These are phyloP conservation scores for Coprinopsis strossmayeri DNA, from an alignment of 768 basidiomycete genomes.

Conservation along the genomic window DNA sequence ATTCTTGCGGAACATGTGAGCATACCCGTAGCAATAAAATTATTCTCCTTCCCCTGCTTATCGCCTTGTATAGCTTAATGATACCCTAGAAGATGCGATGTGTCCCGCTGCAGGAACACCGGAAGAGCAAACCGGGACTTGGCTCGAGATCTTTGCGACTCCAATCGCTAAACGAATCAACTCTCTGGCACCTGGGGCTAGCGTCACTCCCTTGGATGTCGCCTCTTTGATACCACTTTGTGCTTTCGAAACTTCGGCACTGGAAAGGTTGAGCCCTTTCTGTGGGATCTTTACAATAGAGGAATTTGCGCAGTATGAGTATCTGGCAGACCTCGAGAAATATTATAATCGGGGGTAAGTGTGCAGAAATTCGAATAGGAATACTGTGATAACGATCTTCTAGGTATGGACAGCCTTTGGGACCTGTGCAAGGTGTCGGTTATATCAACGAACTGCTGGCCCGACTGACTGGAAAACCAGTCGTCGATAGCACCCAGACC, in stretches of 20 bases:
- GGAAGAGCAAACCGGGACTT: slow-evolving; percentile 37
- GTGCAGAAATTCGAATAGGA: background rate
- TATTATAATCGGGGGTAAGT: slow-evolving; percentile 72
- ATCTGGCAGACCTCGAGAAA: slow-evolving; percentile 67
- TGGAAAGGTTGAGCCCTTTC: slow-evolving; percentile 49
- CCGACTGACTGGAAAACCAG: slow-evolving; percentile 58
- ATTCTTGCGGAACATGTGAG: slow-evolving; percentile 52
- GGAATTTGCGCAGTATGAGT: slow-evolving; percentile 66
- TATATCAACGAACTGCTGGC: slow-evolving; percentile 88
- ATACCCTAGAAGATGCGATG: slow-evolving; percentile 61
- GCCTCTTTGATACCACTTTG: slow-evolving; percentile 65
- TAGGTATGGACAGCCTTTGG: slow-evolving; percentile 64
- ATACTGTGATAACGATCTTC: background rate
- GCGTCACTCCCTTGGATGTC: slow-evolving; percentile 48
- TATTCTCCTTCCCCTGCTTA: background rate
- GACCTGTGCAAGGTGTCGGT: slow-evolving; percentile 77
- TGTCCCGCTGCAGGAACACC: slow-evolving; percentile 52
- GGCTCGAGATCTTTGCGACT: slow-evolving; percentile 50
- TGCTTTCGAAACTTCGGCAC: slow-evolving; percentile 70
- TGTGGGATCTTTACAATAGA: slow-evolving; percentile 61
- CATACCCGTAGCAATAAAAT: slow-evolving; percentile 3
- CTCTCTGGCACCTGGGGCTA: slow-evolving; percentile 52
- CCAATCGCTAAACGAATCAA: slow-evolving; percentile 57
- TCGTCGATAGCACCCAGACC: slow-evolving; percentile 66
- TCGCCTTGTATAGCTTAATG: slow-evolving; percentile 37